These are phyloP conservation scores for Neobulgaria alba DNA, from an alignment of 2,329 filamentous ascomycete species.

Conservation along the genomic window DNA sequence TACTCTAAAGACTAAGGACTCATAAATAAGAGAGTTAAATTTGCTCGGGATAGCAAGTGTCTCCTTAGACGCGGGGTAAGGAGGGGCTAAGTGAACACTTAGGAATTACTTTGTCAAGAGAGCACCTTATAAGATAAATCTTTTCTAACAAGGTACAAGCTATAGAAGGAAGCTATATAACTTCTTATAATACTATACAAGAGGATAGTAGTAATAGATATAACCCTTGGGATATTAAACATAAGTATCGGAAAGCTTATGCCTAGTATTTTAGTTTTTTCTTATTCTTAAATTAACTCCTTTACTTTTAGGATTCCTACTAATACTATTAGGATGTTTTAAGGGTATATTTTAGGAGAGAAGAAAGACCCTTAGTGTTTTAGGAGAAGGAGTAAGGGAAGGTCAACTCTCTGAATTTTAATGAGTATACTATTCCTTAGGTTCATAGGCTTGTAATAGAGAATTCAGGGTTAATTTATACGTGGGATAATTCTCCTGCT, in stretches of 20 bases:
- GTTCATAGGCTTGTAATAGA: background rate
- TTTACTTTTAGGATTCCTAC: too few relatives aligned
- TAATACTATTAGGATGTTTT: too few relatives aligned
- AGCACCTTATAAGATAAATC: too few relatives aligned
- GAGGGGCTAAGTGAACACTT: too few relatives aligned
- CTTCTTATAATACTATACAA: background rate
- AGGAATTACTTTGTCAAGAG: too few relatives aligned
- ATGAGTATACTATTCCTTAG: background rate
- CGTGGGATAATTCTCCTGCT: conserved; percentile 3
- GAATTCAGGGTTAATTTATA: conserved; percentile 3
- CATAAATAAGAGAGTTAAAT: too few relatives aligned
- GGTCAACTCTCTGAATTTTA: conserved; percentile 5
- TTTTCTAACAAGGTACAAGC: conserved; percentile 10
- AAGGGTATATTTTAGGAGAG: conserved; percentile 1
- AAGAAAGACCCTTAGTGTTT: conserved; percentile 3
- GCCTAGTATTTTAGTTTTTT: too few relatives aligned
- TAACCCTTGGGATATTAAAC: background rate
- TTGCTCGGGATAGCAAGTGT: too few relatives aligned
- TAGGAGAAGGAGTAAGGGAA: conserved; percentile 7
- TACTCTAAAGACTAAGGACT: too few relatives aligned
- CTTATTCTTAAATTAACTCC: too few relatives aligned
- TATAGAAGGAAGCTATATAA: conserved; percentile 1
- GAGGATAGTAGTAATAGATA: conserved; percentile 1
- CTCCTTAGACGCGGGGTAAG: too few relatives aligned
- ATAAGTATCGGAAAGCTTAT: conserved; percentile 7